Evolutionary conservation across 148 eudicot species (phyloP).

Genomic region (Limonium bicolor): DNA sequence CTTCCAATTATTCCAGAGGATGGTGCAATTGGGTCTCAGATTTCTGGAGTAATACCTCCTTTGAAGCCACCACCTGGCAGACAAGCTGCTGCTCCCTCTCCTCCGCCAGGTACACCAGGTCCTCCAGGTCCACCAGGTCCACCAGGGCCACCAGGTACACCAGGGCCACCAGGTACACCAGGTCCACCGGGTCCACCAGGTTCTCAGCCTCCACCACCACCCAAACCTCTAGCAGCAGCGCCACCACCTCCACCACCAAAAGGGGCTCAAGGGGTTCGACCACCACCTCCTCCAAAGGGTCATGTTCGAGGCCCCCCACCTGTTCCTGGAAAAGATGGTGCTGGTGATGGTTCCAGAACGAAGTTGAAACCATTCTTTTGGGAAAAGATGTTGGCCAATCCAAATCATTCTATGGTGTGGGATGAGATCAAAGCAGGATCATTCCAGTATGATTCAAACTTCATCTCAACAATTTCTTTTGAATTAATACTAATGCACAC

Average conservation of each 20-base stretch:
- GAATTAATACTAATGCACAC: not conserved
- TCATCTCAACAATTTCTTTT: not conserved
- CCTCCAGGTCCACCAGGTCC: conserved; percentile 65
- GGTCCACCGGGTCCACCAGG: too few relatives aligned
- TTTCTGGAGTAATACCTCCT: not conserved
- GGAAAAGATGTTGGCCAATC: conserved; percentile 51
- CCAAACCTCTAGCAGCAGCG: not conserved
- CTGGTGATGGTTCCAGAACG: conserved; percentile 24
- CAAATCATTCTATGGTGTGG: conserved; percentile 68
- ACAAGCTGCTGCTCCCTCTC: conserved; percentile 4
- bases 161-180: too few relatives aligned
- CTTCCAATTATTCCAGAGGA: not conserved
- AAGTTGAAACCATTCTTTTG: conserved; percentile 61
- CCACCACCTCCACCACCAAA: conserved; percentile 22
- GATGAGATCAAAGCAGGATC: conserved; percentile 45
- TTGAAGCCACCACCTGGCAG: not conserved
- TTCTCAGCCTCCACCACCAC: conserved; percentile 39
- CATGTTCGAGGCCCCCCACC: conserved; percentile 17
- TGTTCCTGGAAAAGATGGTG: conserved; percentile 14
- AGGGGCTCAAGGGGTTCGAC: conserved; percentile 22
- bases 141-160: too few relatives aligned
- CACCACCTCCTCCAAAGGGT: not conserved
- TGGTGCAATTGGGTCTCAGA: not conserved
- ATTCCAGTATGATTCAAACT: conserved; percentile 25
- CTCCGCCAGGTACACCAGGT: conserved; percentile 22